These are phyloP conservation scores for Camellia japonica DNA, from an alignment of 148 eudicot genomes.

Conservation along the genomic window DNA sequence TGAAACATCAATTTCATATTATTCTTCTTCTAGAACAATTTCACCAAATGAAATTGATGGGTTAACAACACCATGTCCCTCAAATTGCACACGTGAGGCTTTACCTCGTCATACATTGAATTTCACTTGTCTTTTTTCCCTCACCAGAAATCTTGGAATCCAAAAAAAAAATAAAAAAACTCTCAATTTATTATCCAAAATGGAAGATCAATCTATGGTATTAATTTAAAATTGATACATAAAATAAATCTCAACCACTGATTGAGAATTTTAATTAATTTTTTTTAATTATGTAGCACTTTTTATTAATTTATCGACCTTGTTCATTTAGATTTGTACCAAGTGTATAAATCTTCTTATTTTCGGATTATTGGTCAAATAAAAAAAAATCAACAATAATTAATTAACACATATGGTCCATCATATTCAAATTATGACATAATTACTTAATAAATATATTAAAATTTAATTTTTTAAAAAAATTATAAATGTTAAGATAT, in stretches of 20 bases:
- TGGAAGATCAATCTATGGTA: not conserved
- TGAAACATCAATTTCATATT: not conserved
- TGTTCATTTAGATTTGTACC: not conserved
- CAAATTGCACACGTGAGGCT: not conserved
- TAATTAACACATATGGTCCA: not conserved
- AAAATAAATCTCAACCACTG: not conserved
- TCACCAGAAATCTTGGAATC: not conserved
- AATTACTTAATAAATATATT: not conserved
- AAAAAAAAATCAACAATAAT: too few relatives aligned
- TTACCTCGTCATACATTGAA: not conserved
- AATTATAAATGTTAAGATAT: not conserved
- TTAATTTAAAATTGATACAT: not conserved
- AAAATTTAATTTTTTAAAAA: too few relatives aligned
- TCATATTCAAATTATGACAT: not conserved
- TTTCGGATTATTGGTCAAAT: not conserved
- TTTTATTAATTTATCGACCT: not conserved
- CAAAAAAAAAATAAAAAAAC: too few relatives aligned
- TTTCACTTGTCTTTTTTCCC: not conserved
- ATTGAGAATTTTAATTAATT: too few relatives aligned
- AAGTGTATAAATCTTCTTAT: too few relatives aligned
- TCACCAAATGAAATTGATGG: not conserved
- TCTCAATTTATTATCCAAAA: not conserved
- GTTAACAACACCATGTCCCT: not conserved
- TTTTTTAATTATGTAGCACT: not conserved
- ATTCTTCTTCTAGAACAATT: not conserved